Evolutionary conservation across 1,284 basidiomycete species (phyloP).

Genomic region (Meripilus lineatus): DNA sequence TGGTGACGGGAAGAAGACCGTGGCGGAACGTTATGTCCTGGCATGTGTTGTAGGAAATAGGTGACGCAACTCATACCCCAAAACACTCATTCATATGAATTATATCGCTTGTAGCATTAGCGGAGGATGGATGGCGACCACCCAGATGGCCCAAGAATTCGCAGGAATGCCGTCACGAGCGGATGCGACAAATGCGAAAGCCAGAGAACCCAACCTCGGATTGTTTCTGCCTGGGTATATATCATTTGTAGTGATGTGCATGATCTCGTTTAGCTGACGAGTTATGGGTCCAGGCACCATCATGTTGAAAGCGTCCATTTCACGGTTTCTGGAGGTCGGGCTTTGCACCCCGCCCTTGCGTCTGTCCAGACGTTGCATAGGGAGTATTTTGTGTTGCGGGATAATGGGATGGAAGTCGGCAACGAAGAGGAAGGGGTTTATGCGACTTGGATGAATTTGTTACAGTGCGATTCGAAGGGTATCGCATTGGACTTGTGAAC

Average conservation of each 20-base stretch:
- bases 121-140: constrained; percentile 58
- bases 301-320: constrained; percentile 74
- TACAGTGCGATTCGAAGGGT: constrained; percentile 41
- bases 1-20: constrained; percentile 36
- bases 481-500: not conserved
- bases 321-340: constrained; percentile 30
- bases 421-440: constrained; percentile 69
- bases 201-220: constrained; percentile 32
- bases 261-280: not conserved
- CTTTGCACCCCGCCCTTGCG: constrained; percentile 59
- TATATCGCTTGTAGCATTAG: constrained; percentile 43
- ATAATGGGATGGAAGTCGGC: constrained; percentile 73
- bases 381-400: constrained; percentile 61
- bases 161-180: constrained; percentile 37
- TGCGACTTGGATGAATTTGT: constrained; percentile 51
- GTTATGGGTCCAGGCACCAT: constrained; percentile 48
- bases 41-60: constrained; percentile 67
- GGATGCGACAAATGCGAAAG: constrained; percentile 10
- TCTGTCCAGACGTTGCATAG: constrained; percentile 60
- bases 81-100: not conserved
- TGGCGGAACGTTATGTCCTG: constrained; percentile 59
- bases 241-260: not conserved
- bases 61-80: constrained; percentile 28
- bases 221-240: constrained; percentile 61
- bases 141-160: constrained; percentile 62